Percentiles rank a stretch among this genome's conserved stretches.
Conservation (phyloP, 768 basidiomycete species). For the Suillus alpinus region DNA sequence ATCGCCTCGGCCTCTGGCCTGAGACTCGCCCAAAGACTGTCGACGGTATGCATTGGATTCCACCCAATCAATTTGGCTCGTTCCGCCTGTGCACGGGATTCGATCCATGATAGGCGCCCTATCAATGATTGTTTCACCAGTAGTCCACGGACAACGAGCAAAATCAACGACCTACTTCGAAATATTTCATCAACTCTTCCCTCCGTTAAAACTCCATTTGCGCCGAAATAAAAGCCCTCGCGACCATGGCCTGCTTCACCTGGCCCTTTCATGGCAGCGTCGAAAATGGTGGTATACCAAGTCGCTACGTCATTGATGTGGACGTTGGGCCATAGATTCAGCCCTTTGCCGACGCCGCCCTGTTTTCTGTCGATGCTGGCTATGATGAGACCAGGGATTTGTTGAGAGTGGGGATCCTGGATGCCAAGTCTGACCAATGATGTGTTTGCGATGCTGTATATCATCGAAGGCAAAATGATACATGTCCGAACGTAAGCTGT, state of each 20-base stretch:
- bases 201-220: conserved; percentile 44
- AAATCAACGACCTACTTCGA: conserved; percentile 10
- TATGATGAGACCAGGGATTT: conserved; percentile 48
- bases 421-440: conserved; percentile 49
- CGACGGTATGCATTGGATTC: conserved; percentile 26
- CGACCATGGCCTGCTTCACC: conserved; percentile 39
- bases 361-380: conserved; percentile 45
- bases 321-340: conserved; percentile 61
- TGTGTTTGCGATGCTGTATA: conserved; percentile 54
- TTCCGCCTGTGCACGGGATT: conserved; percentile 19
- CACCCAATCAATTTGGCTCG: conserved; percentile 21
- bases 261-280: conserved; percentile 25
- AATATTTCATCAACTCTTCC: conserved; percentile 15
- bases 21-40: conserved; percentile 21
- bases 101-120: conserved; percentile 17
- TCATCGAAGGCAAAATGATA: conserved; percentile 51
- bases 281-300: conserved; percentile 44
- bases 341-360: conserved; percentile 55
- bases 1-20: conserved; percentile 20
- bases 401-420: conserved; percentile 49
- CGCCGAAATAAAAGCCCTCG: conserved; percentile 54
- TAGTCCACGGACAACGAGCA: no score
- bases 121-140: not conserved
- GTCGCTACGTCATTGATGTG: conserved; percentile 47
- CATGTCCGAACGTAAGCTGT: conserved; percentile 51